These are phyloP conservation scores for Ogataea nonfermentans DNA, from an alignment of 805 yeast genomes.

Conservation along the genomic window DNA sequence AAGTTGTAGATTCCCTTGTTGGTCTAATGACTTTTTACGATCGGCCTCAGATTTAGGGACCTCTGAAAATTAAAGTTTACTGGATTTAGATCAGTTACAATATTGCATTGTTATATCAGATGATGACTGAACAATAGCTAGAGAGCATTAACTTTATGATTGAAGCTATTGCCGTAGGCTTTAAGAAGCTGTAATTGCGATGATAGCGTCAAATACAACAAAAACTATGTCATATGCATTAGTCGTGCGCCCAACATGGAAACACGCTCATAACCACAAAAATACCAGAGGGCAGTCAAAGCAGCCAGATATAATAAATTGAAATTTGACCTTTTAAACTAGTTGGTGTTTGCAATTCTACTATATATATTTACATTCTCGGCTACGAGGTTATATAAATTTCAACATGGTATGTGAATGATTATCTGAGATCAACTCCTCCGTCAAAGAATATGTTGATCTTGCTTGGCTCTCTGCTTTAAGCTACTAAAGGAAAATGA, in stretches of 20 bases:
- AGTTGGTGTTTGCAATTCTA: constrained; percentile 14
- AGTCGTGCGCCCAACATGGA: neutral
- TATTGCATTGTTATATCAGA: too few relatives aligned
- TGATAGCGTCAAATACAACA: neutral
- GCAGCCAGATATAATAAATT: constrained; percentile 18
- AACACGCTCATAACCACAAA: constrained; percentile 13
- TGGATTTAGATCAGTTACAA: too few relatives aligned
- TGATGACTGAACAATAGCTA: too few relatives aligned
- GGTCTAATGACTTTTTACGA: constrained; percentile 42
- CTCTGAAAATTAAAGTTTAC: too few relatives aligned
- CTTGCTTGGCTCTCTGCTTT: too few relatives aligned
- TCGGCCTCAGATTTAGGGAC: too few relatives aligned
- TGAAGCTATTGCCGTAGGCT: too few relatives aligned
- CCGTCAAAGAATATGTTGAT: too few relatives aligned
- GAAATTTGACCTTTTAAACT: neutral
- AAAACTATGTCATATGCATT: too few relatives aligned
- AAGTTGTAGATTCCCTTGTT: constrained; percentile 51
- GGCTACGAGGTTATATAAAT: constrained; percentile 37
- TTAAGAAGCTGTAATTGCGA: too few relatives aligned
- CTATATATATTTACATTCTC: neutral
- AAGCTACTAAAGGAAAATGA: too few relatives aligned
- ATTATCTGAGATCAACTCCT: neutral
- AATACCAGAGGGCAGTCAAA: constrained; percentile 4
- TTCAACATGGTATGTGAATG: constrained; percentile 7
- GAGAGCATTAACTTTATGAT: too few relatives aligned